Evolutionary conservation across 768 basidiomycete species (phyloP).

Genomic region (Collybiopsis confluens): DNA sequence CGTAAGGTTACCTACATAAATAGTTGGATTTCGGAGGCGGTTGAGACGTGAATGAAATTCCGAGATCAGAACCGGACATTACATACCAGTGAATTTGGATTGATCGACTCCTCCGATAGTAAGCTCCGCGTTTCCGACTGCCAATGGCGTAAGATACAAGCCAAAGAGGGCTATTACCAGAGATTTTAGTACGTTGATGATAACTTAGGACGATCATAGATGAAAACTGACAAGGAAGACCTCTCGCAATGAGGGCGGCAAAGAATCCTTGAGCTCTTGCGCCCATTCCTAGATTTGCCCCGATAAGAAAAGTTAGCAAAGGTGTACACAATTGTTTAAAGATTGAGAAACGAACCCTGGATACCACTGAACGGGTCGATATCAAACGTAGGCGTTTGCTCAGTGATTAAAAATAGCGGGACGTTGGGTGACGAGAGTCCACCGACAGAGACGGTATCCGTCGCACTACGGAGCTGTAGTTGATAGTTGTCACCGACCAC

Average conservation of each 20-base stretch:
- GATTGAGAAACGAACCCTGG: conserved; percentile 29
- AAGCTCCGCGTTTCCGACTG: conserved; percentile 46
- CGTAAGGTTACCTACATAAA: conserved; percentile 32
- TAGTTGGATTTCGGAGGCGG: conserved; percentile 9
- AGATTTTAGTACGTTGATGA: conserved; percentile 1
- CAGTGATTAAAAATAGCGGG: conserved; percentile 45
- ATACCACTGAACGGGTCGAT: conserved; percentile 57
- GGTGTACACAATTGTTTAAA: neutral
- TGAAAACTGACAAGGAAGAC: conserved; percentile 41
- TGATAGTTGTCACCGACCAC: conserved; percentile 43
- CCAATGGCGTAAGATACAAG: conserved; percentile 42
- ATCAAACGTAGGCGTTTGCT: conserved; percentile 48
- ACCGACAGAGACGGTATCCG: conserved; percentile 47
- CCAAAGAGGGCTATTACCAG: conserved; percentile 41
- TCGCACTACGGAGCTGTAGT: conserved; percentile 39
- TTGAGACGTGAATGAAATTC: neutral
- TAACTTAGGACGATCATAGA: neutral
- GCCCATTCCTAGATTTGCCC: conserved; percentile 37
- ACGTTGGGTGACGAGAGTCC: conserved; percentile 33
- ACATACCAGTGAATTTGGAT: conserved; percentile 44
- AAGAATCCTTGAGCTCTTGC: conserved; percentile 49
- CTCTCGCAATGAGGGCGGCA: conserved; percentile 39
- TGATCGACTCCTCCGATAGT: conserved; percentile 50
- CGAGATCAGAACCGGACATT: neutral
- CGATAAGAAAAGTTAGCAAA: neutral